These are phyloP conservation scores for Sugiyamaella paludigena DNA, from an alignment of 1,139 yeast species.

Conservation along the genomic window DNA sequence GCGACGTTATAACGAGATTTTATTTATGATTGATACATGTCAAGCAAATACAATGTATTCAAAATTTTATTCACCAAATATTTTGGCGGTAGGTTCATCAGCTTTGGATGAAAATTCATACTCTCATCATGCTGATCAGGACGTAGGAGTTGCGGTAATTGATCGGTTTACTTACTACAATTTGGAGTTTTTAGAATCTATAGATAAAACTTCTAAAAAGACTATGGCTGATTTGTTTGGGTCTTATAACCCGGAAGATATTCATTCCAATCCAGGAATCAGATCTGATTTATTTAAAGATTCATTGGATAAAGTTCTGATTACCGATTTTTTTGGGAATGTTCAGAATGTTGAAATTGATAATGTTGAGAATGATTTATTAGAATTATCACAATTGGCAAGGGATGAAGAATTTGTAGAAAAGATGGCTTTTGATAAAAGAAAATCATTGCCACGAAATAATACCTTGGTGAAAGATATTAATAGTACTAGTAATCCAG, in stretches of 20 bases:
- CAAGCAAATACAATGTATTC: conserved; percentile 98
- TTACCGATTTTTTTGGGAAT: conserved; percentile 95
- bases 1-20: conserved; percentile 88
- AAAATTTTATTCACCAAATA: conserved; percentile 86
- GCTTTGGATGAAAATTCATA: conserved; percentile 85
- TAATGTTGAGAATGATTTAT: conserved; percentile 34
- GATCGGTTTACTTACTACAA: conserved; percentile 94
- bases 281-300: conserved; percentile 75
- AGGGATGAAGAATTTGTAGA: conserved; percentile 6
- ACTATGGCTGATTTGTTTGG: conserved; percentile 83
- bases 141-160: conserved; percentile 95
- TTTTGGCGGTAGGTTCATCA: conserved; percentile 92
- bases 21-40: conserved; percentile 97
- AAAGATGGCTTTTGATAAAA: background rate
- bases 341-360: conserved; percentile 80
- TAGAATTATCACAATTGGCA: conserved; percentile 21
- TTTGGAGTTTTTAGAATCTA: conserved; percentile 77
- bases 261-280: conserved; percentile 91
- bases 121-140: conserved; percentile 93
- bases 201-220: conserved; percentile 67
- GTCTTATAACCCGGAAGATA: conserved; percentile 76
- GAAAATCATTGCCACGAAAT: no score
- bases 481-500: no score
- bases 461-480: no score
- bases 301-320: conserved; percentile 63